Evolutionary conservation across 441 rosid genomes (phyloP).

Genomic region (Macaranga tanarius): DNA sequence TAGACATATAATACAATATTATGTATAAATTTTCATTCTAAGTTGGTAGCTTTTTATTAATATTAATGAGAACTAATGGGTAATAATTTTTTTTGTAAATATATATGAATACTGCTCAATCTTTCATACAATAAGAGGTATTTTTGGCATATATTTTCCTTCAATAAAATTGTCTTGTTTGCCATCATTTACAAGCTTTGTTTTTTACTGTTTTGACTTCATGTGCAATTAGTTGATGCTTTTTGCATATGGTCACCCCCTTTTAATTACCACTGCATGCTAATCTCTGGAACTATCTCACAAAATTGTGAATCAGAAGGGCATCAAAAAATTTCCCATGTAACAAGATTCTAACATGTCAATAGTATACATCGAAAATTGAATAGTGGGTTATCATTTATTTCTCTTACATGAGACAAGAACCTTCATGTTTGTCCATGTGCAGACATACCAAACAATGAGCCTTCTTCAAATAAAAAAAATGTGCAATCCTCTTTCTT

Average conservation of each 20-base stretch:
- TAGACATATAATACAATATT: too few species aligned
- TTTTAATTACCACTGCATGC: not conserved
- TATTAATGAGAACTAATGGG: too few species aligned
- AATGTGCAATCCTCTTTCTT: not conserved
- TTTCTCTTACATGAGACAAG: slow-evolving; percentile 16
- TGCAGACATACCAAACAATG: slow-evolving; percentile 27
- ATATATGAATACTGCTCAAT: too few species aligned
- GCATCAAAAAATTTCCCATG: not conserved
- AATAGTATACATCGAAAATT: not conserved
- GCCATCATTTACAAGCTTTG: not conserved
- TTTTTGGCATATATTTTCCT: too few species aligned
- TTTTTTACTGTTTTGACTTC: not conserved
- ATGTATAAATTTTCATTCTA: too few species aligned
- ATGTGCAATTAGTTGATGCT: not conserved
- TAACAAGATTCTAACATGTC: not conserved
- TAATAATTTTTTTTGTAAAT: too few species aligned
- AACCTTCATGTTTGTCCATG: slow-evolving; percentile 32
- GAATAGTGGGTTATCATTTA: slow-evolving; percentile 12
- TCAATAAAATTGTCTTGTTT: not conserved
- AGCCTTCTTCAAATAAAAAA: not conserved
- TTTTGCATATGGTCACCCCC: not conserved
- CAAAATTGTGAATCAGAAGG: not conserved
- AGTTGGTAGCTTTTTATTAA: too few species aligned
- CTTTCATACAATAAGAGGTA: too few species aligned
- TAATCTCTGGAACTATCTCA: too few species aligned